Conservation (phyloP, 352 stramenopile species). For the Globisporangium alternatum region DNA sequence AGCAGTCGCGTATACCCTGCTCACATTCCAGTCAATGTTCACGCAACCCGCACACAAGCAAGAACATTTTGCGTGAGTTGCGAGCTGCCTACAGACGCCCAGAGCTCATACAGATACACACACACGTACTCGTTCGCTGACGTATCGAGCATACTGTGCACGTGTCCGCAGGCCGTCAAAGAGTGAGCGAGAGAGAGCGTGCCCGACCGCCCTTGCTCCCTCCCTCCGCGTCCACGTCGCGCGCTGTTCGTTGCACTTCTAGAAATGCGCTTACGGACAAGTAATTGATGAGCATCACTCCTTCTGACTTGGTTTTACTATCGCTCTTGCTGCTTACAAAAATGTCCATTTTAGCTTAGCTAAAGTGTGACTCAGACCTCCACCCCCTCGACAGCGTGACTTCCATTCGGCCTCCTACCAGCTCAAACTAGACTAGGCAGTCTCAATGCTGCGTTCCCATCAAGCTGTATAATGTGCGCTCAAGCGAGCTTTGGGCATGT, state of each 20-base stretch:
- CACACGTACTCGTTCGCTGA: not conserved
- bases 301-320: too few species aligned
- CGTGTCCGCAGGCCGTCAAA: not conserved
- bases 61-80: not conserved
- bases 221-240: not conserved
- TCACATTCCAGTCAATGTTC: not conserved
- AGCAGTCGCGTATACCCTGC: slow-evolving; percentile 4
- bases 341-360: too few species aligned
- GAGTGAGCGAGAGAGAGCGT: not conserved
- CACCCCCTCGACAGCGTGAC: too few species aligned
- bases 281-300: too few species aligned
- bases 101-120: not conserved
- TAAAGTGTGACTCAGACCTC: too few species aligned
- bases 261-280: not conserved
- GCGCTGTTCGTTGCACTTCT: not conserved
- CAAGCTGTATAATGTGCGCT: too few species aligned
- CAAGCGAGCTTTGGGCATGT: too few species aligned
- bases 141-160: not conserved
- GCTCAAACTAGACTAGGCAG: too few species aligned
- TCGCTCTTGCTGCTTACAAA: too few species aligned
- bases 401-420: too few species aligned
- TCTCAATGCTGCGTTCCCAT: too few species aligned
- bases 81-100: not conserved
- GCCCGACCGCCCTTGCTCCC: not conserved
- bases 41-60: not conserved